Evolutionary conservation across 2,329 filamentous ascomycete species (phyloP).

Genomic region (Xylariaceae sp.): DNA sequence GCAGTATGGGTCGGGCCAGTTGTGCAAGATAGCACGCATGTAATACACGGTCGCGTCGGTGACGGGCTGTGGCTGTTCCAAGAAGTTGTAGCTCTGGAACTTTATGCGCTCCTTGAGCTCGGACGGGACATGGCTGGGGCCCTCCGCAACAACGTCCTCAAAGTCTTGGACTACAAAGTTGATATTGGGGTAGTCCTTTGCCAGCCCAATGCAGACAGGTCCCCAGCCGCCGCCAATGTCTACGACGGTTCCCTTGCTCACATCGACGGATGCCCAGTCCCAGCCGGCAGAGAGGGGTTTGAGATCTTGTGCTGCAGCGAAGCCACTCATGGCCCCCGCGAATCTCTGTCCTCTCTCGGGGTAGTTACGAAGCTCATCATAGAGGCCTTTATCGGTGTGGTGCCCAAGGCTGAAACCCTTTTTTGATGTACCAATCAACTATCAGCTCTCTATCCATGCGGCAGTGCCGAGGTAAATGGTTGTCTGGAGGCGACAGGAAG

Average conservation of each 20-base stretch:
- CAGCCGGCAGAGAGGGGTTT: not conserved
- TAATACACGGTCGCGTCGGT: not conserved
- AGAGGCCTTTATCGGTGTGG: not conserved
- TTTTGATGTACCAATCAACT: not conserved
- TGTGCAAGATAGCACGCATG: not conserved
- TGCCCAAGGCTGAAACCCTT: not conserved
- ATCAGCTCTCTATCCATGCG: not conserved
- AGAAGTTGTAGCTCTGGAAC: constrained; percentile 1
- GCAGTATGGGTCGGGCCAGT: constrained; percentile 1
- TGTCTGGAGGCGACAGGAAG: not conserved
- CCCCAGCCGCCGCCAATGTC: constrained; percentile 1
- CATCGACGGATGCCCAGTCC: constrained; percentile 1
- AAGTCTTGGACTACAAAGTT: constrained; percentile 1
- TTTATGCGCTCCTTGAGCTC: not conserved
- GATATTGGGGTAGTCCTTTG: not conserved
- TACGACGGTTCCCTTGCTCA: not conserved
- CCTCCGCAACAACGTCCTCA: not conserved
- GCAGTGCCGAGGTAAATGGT: not conserved
- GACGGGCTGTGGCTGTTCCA: not conserved
- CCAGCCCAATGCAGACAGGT: not conserved
- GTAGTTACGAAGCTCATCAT: not conserved
- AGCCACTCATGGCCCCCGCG: not conserved
- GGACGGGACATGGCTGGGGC: not conserved
- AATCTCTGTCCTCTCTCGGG: not conserved
- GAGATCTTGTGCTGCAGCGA: not conserved